These are phyloP conservation scores for Tetraselmis chui DNA, from an alignment of 139 green algal species.

Conservation along the genomic window DNA sequence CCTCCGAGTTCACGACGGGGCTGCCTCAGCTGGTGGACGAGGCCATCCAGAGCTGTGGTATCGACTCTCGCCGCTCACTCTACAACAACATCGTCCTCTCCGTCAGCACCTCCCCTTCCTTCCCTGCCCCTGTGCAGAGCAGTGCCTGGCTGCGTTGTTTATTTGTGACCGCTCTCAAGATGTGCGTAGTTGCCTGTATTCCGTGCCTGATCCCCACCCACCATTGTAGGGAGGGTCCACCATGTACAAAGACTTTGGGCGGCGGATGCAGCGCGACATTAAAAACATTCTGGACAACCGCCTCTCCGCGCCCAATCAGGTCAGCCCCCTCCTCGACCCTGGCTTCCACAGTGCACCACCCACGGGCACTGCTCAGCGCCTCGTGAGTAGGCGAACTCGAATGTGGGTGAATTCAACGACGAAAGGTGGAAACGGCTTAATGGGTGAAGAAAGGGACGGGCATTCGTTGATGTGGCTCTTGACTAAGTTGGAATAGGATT, in stretches of 20 bases:
- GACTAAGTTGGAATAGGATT: no score
- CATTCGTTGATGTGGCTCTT: no score
- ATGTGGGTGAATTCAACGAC: neutral
- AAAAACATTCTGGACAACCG: conserved; percentile 42
- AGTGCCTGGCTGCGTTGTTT: no score
- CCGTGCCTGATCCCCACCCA: no score
- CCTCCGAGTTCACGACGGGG: conserved; percentile 33
- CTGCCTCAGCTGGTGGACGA: conserved; percentile 65
- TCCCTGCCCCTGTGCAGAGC: no score
- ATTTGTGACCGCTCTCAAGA: neutral
- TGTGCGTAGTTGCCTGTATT: neutral
- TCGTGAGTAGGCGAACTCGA: neutral
- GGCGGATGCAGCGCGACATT: conserved; percentile 56
- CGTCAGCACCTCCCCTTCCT: conserved; percentile 11
- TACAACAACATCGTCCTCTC: conserved; percentile 61
- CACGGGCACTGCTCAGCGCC: neutral
- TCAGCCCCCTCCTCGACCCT: neutral
- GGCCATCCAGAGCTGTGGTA: conserved; percentile 58
- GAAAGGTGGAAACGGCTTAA: neutral
- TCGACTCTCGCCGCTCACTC: conserved; percentile 69
- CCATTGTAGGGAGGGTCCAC: conserved; percentile 64
- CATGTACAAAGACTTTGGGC: conserved; percentile 68
- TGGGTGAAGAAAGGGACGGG: neutral
- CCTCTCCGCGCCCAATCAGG: conserved; percentile 13
- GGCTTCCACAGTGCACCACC: neutral